These are phyloP conservation scores for Colletotrichum karsti DNA, from an alignment of 2,329 filamentous ascomycete species.

Conservation along the genomic window DNA sequence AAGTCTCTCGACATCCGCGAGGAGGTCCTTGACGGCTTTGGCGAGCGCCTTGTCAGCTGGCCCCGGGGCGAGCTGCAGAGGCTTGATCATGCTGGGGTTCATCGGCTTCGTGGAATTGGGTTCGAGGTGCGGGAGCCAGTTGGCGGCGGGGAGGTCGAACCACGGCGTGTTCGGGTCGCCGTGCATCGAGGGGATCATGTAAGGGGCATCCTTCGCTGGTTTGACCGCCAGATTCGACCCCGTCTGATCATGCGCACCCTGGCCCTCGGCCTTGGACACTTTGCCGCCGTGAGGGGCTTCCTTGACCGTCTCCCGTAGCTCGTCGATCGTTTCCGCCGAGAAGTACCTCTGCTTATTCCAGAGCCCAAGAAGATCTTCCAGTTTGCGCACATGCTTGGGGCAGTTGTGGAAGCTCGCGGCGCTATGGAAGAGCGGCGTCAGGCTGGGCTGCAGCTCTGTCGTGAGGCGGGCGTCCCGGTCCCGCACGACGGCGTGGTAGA, in stretches of 20 bases:
- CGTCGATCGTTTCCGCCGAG: constrained; percentile 57
- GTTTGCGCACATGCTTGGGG: constrained; percentile 72
- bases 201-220: constrained; percentile 66
- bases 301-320: constrained; percentile 67
- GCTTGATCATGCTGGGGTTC: constrained; percentile 74
- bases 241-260: constrained; percentile 26
- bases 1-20: constrained; percentile 75
- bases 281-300: constrained; percentile 39
- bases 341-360: constrained; percentile 78
- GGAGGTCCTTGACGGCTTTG: constrained; percentile 73
- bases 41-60: constrained; percentile 74
- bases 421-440: constrained; percentile 69
- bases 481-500: constrained; percentile 72
- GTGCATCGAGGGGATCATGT: constrained; percentile 78
- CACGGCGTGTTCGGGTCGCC: constrained; percentile 78
- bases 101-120: constrained; percentile 81
- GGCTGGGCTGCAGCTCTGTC: constrained; percentile 62
- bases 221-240: constrained; percentile 33
- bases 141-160: constrained; percentile 85
- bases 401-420: constrained; percentile 66
- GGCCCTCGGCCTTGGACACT: constrained; percentile 5
- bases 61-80: constrained; percentile 74
- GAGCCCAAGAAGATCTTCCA: constrained; percentile 70
- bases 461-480: constrained; percentile 60
- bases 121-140: constrained; percentile 81